phyloP scores from a whole-genome alignment of 2,329 filamentous ascomycete species.

The Phoma sp. region DNA sequence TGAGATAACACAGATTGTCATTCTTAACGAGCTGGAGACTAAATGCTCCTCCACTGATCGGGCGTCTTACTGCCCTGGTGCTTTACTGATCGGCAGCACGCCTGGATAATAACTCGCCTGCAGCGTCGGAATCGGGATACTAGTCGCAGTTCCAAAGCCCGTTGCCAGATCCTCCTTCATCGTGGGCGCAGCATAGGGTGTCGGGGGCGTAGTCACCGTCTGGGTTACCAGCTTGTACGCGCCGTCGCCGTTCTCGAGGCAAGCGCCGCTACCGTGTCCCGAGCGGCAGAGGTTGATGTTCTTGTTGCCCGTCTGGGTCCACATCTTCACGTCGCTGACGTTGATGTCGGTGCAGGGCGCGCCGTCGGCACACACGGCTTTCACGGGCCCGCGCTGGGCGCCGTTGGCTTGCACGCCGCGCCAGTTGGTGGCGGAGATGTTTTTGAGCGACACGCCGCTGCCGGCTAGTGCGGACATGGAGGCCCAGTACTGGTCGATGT shows the following conservation, averaged over 20 bases:
- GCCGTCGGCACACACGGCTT: conserved; percentile 57
- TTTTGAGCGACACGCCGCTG: conserved; percentile 58
- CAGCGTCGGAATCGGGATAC: conserved; percentile 51
- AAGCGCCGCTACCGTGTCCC: conserved; percentile 57
- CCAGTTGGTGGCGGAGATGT: conserved; percentile 63
- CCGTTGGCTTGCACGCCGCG: conserved; percentile 61
- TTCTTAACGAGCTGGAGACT: no score
- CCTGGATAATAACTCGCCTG: conserved; percentile 51
- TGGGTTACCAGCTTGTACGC: conserved; percentile 43
- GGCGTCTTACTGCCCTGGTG: conserved; percentile 25
- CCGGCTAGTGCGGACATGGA: conserved; percentile 52
- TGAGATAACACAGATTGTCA: no score
- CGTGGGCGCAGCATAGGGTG: conserved; percentile 46
- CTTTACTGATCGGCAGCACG: conserved; percentile 38
- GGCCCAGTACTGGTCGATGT: conserved; percentile 62
- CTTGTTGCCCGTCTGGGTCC: conserved; percentile 55
- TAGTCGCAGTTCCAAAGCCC: conserved; percentile 38
- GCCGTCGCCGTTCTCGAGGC: conserved; percentile 47
- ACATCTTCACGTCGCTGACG: conserved; percentile 60
- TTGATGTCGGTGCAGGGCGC: conserved; percentile 61
- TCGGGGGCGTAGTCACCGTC: conserved; percentile 45
- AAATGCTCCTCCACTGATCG: no score
- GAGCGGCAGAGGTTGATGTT: conserved; percentile 56
- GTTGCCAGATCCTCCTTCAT: conserved; percentile 44
- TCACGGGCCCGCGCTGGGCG: conserved; percentile 58